A percentile compares a stretch with the other conserved stretches of the same genome.
Evolutionary conservation across 352 stramenopile genomes (phyloP).

Genomic region (Phytopythium mirpurense): DNA sequence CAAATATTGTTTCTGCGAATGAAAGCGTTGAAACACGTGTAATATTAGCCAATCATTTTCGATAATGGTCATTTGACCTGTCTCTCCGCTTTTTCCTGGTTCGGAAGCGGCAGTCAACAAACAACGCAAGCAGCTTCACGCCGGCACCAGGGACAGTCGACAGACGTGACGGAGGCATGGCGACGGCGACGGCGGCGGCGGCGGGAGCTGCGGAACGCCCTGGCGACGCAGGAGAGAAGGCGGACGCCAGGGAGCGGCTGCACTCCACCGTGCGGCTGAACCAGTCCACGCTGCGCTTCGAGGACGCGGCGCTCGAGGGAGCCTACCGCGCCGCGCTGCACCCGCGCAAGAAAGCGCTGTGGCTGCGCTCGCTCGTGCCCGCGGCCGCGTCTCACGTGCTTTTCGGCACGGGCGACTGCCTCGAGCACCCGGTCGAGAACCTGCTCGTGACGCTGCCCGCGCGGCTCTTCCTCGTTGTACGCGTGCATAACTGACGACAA

Average conservation of each 20-base stretch:
- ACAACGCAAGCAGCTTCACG: too few species aligned
- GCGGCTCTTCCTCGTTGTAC: constrained; percentile 54
- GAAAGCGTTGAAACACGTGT: neutral
- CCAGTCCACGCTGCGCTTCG: constrained; percentile 76
- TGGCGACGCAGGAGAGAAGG: neutral
- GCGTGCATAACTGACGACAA: too few species aligned
- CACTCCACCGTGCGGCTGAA: constrained; percentile 82
- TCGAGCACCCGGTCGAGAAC: constrained; percentile 61
- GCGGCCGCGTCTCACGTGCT: constrained; percentile 67
- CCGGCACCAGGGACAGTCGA: too few species aligned
- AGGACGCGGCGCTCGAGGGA: constrained; percentile 57
- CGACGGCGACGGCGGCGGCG: neutral
- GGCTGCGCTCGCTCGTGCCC: constrained; percentile 73
- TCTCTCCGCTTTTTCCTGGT: neutral
- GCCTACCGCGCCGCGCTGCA: constrained; percentile 62
- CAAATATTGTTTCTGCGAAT: neutral
- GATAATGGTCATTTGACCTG: neutral
- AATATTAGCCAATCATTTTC: neutral
- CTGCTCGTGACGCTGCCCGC: constrained; percentile 71
- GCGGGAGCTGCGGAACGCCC: neutral
- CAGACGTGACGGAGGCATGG: too few species aligned
- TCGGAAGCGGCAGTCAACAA: neutral
- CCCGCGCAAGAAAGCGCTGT: constrained; percentile 77
- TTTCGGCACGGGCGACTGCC: constrained; percentile 64
- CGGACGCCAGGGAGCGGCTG: constrained; percentile 16